Evolutionary conservation across 2,329 filamentous ascomycete genomes (phyloP), one percentile per base, ranked within the genome.

Genomic region (Pestalotiopsis sp.): DNA sequence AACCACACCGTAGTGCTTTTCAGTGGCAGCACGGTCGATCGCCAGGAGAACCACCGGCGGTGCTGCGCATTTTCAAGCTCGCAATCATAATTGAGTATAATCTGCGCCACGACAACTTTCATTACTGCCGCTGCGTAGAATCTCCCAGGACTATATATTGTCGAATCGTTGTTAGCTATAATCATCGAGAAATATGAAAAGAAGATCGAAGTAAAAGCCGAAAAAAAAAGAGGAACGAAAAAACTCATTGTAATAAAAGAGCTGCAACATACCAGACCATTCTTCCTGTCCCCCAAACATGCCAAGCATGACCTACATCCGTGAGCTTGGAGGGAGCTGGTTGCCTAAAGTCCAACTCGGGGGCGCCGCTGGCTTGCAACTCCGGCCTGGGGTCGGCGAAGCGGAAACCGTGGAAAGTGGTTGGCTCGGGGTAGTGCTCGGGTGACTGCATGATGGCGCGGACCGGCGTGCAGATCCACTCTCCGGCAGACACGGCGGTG

Each of bases 11-110:
- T n/a, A n/a, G n/a, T n/a, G n/a, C n/a, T n/a, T n/a, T n/a, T n/a
- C n/a, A n/a, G n/a, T 40, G 70, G 70, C 71, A 77, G 44, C 64
- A 68, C 69, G 13, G 39, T 67, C 13, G 68, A 70, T 3, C 70
- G 40, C 69, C 69, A 71, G 1, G 66, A 66, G 26, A 68, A 62
- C 65, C 58, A 69, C 1, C 70, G 66, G 1, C 13, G 6, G 1
- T 59, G 57, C 6, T 40, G 26, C 2, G 63, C 2, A 17, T 71
- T 38, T n/a, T 62, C 63, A 10, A 71, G 67, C 39, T 63, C 30
- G 55, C 61, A 66, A n/a, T 71, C 56, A 35, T 71, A 69, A n/a
- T 71, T 57, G 44, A 69, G 14, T 4, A 71, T 55, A 13, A 72
- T 68, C 5, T 70, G 65, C 4, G 22, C 64, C 14, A 72, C 6